A percentile compares a stretch with the other conserved stretches of the same genome.
phyloP scores from a whole-genome alignment of 2,329 filamentous ascomycete species.

The Raffaelea albimanens region DNA sequence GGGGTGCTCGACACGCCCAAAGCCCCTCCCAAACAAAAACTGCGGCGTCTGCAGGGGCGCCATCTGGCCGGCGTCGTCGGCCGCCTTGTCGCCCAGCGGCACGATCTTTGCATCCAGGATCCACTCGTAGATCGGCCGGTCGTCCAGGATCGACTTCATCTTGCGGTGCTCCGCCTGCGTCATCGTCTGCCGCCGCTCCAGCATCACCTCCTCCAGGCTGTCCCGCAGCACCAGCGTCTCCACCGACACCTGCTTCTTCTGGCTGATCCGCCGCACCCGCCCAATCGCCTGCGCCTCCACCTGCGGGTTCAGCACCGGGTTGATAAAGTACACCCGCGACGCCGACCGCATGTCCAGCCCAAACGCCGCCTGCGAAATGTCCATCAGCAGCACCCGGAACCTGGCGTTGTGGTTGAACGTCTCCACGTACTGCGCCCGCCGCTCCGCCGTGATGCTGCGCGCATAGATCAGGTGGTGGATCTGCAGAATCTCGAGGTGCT shows the following conservation, averaged over 20 bases:
- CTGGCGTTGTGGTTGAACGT: constrained; percentile 61
- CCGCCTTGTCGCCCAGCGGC: constrained; percentile 10
- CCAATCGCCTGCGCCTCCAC: constrained; percentile 89
- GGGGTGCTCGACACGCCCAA: constrained; percentile 31
- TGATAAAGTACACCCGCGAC: constrained; percentile 81
- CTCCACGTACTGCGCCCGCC: constrained; percentile 65
- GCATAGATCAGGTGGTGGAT: constrained; percentile 59
- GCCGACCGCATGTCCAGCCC: constrained; percentile 79
- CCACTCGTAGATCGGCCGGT: constrained; percentile 47
- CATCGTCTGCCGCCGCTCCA: constrained; percentile 66
- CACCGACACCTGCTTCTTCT: constrained; percentile 67
- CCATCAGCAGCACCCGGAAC: constrained; percentile 76
- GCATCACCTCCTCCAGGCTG: constrained; percentile 78
- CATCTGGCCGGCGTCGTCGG: constrained; percentile 29
- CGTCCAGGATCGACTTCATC: constrained; percentile 48
- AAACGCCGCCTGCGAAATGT: constrained; percentile 79
- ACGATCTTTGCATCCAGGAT: constrained; percentile 42
- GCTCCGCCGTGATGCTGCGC: constrained; percentile 47
- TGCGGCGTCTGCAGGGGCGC: constrained; percentile 33
- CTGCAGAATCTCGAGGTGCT: constrained; percentile 65
- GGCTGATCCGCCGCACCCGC: constrained; percentile 78
- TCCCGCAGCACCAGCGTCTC: constrained; percentile 75
- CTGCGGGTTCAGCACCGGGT: constrained; percentile 75
- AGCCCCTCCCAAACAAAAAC: constrained; percentile 40
- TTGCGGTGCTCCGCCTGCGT: constrained; percentile 53